phyloP scores from a whole-genome alignment of 2,329 filamentous ascomycete genomes.

The Xylariales sp. region DNA sequence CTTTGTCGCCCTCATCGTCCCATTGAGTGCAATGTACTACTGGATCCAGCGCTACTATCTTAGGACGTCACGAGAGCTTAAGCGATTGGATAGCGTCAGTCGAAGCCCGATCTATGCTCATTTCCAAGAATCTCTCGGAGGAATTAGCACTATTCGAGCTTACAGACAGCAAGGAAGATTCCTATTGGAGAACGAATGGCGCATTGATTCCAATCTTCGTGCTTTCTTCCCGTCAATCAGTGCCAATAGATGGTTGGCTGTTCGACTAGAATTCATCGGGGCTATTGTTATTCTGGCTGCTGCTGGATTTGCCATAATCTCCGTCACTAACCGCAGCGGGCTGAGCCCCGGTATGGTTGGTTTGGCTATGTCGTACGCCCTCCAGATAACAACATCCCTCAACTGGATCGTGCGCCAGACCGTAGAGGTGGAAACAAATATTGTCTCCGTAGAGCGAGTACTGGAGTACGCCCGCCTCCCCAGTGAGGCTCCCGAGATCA shows the following conservation, averaged over 20 bases:
- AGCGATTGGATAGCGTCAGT: conserved; percentile 91
- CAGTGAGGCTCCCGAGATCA: conserved; percentile 90
- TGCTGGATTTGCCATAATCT: conserved; percentile 76
- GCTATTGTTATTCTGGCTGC: conserved; percentile 88
- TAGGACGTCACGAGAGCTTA: conserved; percentile 90
- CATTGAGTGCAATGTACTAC: conserved; percentile 75
- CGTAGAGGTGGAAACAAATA: conserved; percentile 99
- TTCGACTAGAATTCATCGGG: conserved; percentile 92
- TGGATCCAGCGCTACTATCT: conserved; percentile 97
- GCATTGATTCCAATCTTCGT: conserved; percentile 88
- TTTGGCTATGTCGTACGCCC: conserved; percentile 92
- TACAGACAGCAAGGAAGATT: conserved; percentile 88
- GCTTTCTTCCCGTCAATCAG: conserved; percentile 96
- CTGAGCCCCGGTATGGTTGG: conserved; percentile 76
- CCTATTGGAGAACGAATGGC: conserved; percentile 92
- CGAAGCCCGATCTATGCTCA: conserved; percentile 96
- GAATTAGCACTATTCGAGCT: conserved; percentile 90
- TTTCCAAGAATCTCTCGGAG: conserved; percentile 94
- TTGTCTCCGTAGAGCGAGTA: conserved; percentile 95
- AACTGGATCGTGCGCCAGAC: conserved; percentile 99
- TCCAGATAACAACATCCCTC: conserved; percentile 93
- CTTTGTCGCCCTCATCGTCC: conserved; percentile 77
- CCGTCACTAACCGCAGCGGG: conserved; percentile 63
- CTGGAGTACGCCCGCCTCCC: conserved; percentile 91
- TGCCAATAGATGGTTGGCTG: conserved; percentile 89